Percentiles rank a stretch among this genome's conserved stretches.
Evolutionary conservation across 805 yeast genomes (phyloP).

Genomic region (Pichia californica): DNA sequence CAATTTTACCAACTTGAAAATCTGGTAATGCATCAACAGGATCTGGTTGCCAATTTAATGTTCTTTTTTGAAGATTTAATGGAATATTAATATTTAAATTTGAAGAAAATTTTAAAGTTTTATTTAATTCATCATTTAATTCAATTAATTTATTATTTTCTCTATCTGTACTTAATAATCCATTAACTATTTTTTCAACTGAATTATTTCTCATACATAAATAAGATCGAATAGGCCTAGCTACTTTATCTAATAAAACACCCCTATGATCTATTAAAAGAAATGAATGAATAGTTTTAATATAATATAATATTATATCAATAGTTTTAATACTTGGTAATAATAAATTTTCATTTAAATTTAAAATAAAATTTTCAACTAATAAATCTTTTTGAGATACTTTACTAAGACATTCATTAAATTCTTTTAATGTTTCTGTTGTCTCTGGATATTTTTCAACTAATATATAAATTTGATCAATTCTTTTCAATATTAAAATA

Average conservation of each 20-base stretch:
- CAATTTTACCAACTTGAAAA: constrained; percentile 52
- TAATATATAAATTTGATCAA: constrained; percentile 52
- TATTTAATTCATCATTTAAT: constrained; percentile 46
- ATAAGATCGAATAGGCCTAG: constrained; percentile 67
- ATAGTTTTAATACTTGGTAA: constrained; percentile 80
- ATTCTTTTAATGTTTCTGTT: constrained; percentile 47
- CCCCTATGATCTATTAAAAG: constrained; percentile 81
- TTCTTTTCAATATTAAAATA: constrained; percentile 38
- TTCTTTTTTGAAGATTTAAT: constrained; percentile 14
- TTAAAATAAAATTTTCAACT: constrained; percentile 42
- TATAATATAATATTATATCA: constrained; percentile 62
- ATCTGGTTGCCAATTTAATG: constrained; percentile 69
- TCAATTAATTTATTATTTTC: constrained; percentile 40
- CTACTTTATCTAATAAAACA: constrained; percentile 69
- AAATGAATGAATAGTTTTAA: constrained; percentile 66
- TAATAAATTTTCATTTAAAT: constrained; percentile 43
- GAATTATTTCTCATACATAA: constrained; percentile 71
- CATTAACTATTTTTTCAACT: constrained; percentile 60
- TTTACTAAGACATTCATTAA: constrained; percentile 44
- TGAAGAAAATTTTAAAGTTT: constrained; percentile 11
- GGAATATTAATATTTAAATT: constrained; percentile 11
- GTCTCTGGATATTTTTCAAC: constrained; percentile 49
- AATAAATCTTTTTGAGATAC: constrained; percentile 44
- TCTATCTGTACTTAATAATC: constrained; percentile 47
- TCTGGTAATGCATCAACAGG: constrained; percentile 90